Percentiles rank a stretch among this genome's conserved stretches.
Conservation (phyloP, 1,284 basidiomycete species). For the Anthracocystis panici-leucophaei region DNA sequence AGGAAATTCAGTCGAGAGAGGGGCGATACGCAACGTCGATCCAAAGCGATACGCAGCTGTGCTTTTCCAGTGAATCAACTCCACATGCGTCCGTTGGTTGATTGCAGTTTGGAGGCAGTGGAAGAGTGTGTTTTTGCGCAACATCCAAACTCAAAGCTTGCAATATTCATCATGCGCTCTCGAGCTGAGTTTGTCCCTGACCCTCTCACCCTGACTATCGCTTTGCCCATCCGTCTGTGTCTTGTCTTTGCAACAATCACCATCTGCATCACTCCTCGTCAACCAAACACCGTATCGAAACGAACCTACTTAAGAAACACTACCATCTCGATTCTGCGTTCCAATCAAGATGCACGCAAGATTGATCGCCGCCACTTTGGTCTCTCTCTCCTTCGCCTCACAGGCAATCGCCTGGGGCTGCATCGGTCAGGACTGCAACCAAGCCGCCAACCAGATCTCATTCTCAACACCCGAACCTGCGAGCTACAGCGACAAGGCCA, state of each 20-base stretch:
- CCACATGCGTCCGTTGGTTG: conserved; percentile 25
- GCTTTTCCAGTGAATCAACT: conserved; percentile 14
- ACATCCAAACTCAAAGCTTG: conserved; percentile 27
- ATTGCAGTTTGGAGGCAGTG: conserved; percentile 5
- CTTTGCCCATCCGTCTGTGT: background rate
- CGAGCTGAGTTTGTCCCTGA: conserved; percentile 3
- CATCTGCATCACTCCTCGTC: conserved; percentile 1
- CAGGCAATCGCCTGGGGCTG: conserved; percentile 45
- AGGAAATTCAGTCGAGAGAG: background rate
- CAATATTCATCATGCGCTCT: conserved; percentile 5
- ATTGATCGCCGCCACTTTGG: conserved; percentile 33
- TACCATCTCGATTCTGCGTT: background rate
- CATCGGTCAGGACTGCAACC: conserved; percentile 43
- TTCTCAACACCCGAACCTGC: conserved; percentile 36
- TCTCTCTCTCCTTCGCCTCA: conserved; percentile 37
- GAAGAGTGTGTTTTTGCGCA: conserved; percentile 4
- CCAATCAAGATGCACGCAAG: conserved; percentile 24
- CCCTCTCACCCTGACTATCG: no score
- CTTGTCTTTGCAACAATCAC: background rate
- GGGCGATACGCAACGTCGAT: conserved; percentile 4
- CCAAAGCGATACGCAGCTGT: conserved; percentile 4
- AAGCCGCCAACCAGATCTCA: conserved; percentile 42
- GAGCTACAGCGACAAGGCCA: conserved; percentile 3
- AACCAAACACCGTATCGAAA: background rate
- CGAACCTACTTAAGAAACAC: background rate